Base-by-base conservation (phyloP, 331 rosid genomes). In the Dryas integrifolia region DNA sequence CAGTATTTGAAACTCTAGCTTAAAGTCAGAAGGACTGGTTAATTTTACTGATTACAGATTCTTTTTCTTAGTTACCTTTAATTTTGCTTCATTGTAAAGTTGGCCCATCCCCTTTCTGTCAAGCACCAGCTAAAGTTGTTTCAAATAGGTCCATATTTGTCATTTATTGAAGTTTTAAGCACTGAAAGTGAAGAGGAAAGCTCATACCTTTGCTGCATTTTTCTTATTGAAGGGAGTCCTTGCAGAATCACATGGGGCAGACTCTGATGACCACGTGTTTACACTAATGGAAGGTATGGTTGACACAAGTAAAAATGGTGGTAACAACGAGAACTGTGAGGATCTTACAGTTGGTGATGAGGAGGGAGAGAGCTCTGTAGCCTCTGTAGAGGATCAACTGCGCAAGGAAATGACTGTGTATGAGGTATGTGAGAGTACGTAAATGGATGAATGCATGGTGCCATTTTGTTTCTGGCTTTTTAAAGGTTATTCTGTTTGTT, bases 341-440 rank as follows among this genome's bases (percentile, higher is more conserved):
- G 98, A 94, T 56, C 91, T 89, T 74, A 73, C 82, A 75, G 90
- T 83, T 55, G 98, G 88, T 7, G 98, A 91, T 38, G 97, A 91
- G 57, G 97, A 95, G 77, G 97, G 90, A 77, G 97, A 88, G 69
- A 84, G 82, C 66, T 86, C 96, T 10, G 86, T 91, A 69, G 89
- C 96, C 65, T 89, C 96, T 10, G 92, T 87, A 55, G 97, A 95
- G 88, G 86, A 85, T 82, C 97, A 95, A 80, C 84, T 88, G 45
- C 86, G 81, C 24, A 91, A 88, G 87, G 97, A 86, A 84, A 91
- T 88, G 93, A 88, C 92, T 39, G 90, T 95, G 24, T 91, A 88
- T 61, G 97, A 89, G 96, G 98, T 91, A 79, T 62, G 80, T 43
- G n/a, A 68, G 41, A 58, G 1, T 7, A 8, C 46, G 71, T 13